Percentiles rank a stretch among this genome's conserved stretches.
phyloP scores from a whole-genome alignment of 306 rosid genomes.

The Castanopsis chinensis region DNA sequence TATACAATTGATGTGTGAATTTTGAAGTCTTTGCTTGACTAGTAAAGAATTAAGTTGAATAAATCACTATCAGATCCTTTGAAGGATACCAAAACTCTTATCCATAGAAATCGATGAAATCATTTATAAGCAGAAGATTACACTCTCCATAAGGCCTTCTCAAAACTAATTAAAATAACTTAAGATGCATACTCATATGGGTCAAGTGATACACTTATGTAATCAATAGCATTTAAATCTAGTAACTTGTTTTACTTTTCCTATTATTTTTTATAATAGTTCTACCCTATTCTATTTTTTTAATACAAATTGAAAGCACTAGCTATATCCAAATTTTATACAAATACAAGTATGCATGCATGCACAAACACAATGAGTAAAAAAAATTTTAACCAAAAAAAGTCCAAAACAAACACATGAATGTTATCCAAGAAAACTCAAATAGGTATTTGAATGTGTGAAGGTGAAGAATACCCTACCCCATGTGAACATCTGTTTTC shows the following conservation, averaged over 20 bases:
- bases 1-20: neutral
- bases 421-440: slow-evolving; percentile 12
- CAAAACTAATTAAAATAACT: neutral
- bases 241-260: too few species aligned
- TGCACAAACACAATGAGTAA: slow-evolving; percentile 7
- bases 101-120: neutral
- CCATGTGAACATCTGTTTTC: slow-evolving; percentile 43
- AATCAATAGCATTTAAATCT: too few species aligned
- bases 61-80: neutral
- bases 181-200: neutral
- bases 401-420: slow-evolving; percentile 9
- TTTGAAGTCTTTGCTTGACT: neutral
- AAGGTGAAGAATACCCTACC: slow-evolving; percentile 47
- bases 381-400: slow-evolving; percentile 1
- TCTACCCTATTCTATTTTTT: too few species aligned
- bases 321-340: neutral
- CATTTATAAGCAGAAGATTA: neutral
- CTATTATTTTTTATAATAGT: too few species aligned
- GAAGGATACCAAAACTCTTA: neutral
- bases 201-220: too few species aligned
- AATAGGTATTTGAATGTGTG: slow-evolving; percentile 3
- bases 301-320: neutral
- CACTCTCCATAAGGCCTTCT: neutral
- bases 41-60: neutral
- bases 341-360: too few species aligned